Evolutionary conservation across 2,329 filamentous ascomycete species (phyloP).

Genomic region (Arthroderma sp.): DNA sequence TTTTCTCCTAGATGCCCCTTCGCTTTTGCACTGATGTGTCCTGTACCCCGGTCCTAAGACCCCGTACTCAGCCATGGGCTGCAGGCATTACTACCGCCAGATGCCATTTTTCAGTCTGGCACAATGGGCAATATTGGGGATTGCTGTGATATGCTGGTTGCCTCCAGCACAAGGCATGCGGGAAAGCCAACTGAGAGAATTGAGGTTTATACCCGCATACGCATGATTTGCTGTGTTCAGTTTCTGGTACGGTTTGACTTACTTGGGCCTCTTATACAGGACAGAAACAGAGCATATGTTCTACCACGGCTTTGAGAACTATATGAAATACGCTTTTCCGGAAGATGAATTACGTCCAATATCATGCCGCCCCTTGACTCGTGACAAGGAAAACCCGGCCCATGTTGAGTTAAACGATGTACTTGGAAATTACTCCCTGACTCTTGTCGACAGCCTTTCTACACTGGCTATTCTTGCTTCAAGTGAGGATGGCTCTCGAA

Average conservation of each 20-base stretch:
- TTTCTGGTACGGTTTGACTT: background rate
- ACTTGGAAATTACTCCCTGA: slow-evolving; percentile 91
- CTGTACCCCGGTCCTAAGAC: no score
- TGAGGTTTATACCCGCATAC: slow-evolving; percentile 17
- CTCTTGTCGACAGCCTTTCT: slow-evolving; percentile 86
- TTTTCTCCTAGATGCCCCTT: no score
- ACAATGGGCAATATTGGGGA: slow-evolving; percentile 22
- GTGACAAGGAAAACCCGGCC: slow-evolving; percentile 64
- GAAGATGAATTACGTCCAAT: slow-evolving; percentile 90
- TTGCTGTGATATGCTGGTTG: slow-evolving; percentile 23
- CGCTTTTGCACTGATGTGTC: no score
- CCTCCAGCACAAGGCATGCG: slow-evolving; percentile 23
- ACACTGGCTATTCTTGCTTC: slow-evolving; percentile 87
- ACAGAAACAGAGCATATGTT: slow-evolving; percentile 57
- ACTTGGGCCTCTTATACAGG: slow-evolving; percentile 13
- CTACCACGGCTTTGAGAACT: slow-evolving; percentile 92
- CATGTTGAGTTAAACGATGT: slow-evolving; percentile 89
- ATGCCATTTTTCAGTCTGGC: slow-evolving; percentile 21
- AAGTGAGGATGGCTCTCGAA: slow-evolving; percentile 43
- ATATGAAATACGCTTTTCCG: slow-evolving; percentile 86
- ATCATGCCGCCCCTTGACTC: slow-evolving; percentile 68
- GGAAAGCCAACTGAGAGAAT: slow-evolving; percentile 21
- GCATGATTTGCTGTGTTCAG: background rate
- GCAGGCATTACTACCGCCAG: slow-evolving; percentile 26
- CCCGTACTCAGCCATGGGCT: slow-evolving; percentile 22